Evolutionary conservation across 768 basidiomycete species (phyloP).

Genomic region (Daedaleopsis sinensis): DNA sequence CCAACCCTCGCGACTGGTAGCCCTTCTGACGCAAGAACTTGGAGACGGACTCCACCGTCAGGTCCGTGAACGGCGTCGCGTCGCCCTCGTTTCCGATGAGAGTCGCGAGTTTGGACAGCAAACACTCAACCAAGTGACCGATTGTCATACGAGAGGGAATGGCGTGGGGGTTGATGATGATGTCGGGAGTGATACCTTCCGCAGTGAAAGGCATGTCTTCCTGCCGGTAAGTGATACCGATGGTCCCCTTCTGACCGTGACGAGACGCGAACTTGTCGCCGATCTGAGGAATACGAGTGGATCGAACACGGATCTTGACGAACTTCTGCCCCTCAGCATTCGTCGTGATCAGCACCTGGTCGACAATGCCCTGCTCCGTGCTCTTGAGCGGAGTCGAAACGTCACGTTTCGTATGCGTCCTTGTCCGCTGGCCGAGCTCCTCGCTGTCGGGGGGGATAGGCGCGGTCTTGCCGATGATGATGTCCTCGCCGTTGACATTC

Average conservation of each 20-base stretch:
- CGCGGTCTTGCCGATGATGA: slow-evolving; percentile 99
- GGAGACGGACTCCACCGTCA: slow-evolving; percentile 99
- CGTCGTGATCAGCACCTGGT: slow-evolving; percentile 96
- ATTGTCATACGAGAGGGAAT: slow-evolving; percentile 99
- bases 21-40: slow-evolving; percentile 83
- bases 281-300: slow-evolving; percentile 95
- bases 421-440: slow-evolving; percentile 94
- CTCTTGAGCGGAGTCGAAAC: slow-evolving; percentile 98
- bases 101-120: slow-evolving; percentile 94
- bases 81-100: slow-evolving; percentile 97
- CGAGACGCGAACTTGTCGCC: slow-evolving; percentile 99
- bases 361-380: slow-evolving; percentile 97
- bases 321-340: slow-evolving; percentile 97
- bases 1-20: slow-evolving; percentile 95
- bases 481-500: slow-evolving; percentile 94
- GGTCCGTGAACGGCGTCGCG: slow-evolving; percentile 97
- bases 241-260: slow-evolving; percentile 99
- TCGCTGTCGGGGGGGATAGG: slow-evolving; percentile 96
- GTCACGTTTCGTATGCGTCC: slow-evolving; percentile 90
- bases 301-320: slow-evolving; percentile 95
- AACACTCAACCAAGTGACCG: slow-evolving; percentile 98
- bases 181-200: slow-evolving; percentile 95
- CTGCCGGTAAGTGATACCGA: slow-evolving; percentile 98
- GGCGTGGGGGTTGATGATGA: slow-evolving; percentile 99
- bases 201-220: slow-evolving; percentile 99